Evolutionary conservation across 768 basidiomycete genomes (phyloP), one percentile per base, ranked within the genome.

Genomic region (Amanita rubescens): DNA sequence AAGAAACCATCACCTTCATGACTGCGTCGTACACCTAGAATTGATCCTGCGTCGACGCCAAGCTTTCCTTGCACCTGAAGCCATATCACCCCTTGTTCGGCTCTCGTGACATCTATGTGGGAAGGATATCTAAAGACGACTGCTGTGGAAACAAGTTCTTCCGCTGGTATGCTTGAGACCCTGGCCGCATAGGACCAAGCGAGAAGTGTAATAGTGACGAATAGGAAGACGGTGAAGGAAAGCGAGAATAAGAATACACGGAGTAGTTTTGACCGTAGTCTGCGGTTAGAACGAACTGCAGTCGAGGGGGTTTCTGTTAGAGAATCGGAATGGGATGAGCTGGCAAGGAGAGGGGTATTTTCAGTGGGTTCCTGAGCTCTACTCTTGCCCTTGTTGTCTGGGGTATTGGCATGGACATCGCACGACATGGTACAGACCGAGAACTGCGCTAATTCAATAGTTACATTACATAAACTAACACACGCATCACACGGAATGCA

Each of bases 111-210:
- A 54, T 84, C 73, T 39, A 90, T 66, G 22, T 72, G 68, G 59
- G 82, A 77, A 0, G 87, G 87, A 1, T 84, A 84, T 39, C 72
- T 65, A 42, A 86, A 67, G 9, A 79, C 73, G 14, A 90, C 60
- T 17, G 78, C 77, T 12, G 74, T 69, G 35, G 78, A 67, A 33
- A 88, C 63, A 51, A 88, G 64, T 57, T 81, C 79, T 56, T 87
- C 76, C 11, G 82, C 73, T 2, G 81, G 77, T 14, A 81, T 60
- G 52, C 67, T 64, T 12, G 79, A 75, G 0, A 78, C 78, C 30
- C 73, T 73, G 15, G 83, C 71, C 17, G 82, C 79, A 59, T 87
- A 90, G 3, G 82, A 81, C 71, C 79, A 86, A 5, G 80, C 83
- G 8, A 88, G 68, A 15, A 86, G 59, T 3, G 69, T 73, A 9